A percentile compares a stretch with the other conserved stretches of the same genome.
These are phyloP conservation scores for Panicum virgatum DNA, from an alignment of 202 grass and related monocot genomes.

Conservation along the genomic window DNA sequence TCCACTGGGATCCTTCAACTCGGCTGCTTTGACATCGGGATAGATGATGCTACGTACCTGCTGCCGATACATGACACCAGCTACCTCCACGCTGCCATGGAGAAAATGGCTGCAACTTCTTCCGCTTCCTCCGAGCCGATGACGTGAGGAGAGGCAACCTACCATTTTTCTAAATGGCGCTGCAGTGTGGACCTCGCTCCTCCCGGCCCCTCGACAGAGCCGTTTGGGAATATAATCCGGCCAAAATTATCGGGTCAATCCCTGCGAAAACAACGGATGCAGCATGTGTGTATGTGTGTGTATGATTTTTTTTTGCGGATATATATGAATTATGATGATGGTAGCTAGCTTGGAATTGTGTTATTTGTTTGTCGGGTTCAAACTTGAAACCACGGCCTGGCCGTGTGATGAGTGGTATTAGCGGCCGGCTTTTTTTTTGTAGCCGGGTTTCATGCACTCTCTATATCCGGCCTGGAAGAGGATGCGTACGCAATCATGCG, in stretches of 20 bases:
- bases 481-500: constrained; percentile 39
- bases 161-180: constrained; percentile 25
- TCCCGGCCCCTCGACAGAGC: background rate
- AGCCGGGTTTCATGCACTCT: background rate
- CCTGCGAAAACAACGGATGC: constrained; percentile 17
- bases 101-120: constrained; percentile 27
- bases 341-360: constrained; percentile 26
- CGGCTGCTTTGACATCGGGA: constrained; percentile 40
- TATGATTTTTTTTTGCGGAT: too few species aligned
- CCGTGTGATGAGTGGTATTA: background rate
- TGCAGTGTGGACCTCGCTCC: background rate
- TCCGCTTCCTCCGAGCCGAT: background rate
- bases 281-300: background rate
- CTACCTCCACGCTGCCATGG: background rate
- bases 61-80: constrained; percentile 25
- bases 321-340: background rate
- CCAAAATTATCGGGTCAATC: constrained; percentile 12
- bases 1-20: too few species aligned
- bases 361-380: constrained; percentile 41
- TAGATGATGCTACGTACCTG: background rate
- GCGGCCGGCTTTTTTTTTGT: background rate
- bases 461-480: background rate
- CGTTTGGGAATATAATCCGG: constrained; percentile 27
- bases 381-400: constrained; percentile 35
- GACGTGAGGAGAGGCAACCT: constrained; percentile 23